phyloP scores from a whole-genome alignment of 306 rosid genomes.

The Ormosia emarginata region DNA sequence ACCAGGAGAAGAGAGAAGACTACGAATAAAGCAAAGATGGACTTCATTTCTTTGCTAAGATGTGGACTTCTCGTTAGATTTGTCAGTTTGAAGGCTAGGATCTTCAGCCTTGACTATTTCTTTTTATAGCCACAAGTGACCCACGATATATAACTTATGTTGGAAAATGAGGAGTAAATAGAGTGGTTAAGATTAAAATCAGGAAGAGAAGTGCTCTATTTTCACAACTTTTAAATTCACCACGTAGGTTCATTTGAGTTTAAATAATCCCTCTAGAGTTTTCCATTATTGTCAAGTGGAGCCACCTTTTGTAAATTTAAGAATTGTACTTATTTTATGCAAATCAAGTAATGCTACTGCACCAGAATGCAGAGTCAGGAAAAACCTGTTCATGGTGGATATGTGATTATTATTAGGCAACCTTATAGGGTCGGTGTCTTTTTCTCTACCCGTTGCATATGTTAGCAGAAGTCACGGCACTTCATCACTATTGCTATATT shows the following conservation, averaged over 20 bases:
- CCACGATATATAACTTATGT: not conserved
- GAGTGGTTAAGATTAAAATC: not conserved
- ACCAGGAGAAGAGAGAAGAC: slow-evolving; percentile 56
- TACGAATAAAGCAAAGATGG: slow-evolving; percentile 29
- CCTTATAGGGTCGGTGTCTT: slow-evolving; percentile 1
- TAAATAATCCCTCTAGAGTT: not conserved
- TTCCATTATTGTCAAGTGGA: not conserved
- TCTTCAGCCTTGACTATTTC: slow-evolving; percentile 26
- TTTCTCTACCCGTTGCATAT: not conserved
- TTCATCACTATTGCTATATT: slow-evolving; percentile 4
- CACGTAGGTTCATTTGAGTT: not conserved
- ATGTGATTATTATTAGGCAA: no score
- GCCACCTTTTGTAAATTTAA: not conserved
- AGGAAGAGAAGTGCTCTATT: not conserved
- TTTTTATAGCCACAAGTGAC: slow-evolving; percentile 40
- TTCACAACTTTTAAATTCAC: slow-evolving; percentile 2
- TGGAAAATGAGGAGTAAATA: not conserved
- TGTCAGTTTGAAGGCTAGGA: slow-evolving; percentile 21
- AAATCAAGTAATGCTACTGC: not conserved
- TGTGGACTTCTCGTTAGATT: slow-evolving; percentile 19
- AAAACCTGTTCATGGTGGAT: not conserved
- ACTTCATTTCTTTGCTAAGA: slow-evolving; percentile 40
- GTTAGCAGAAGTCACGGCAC: slow-evolving; percentile 11
- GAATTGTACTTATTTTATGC: not conserved
- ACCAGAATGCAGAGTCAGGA: not conserved